Conservation (phyloP, 495 filamentous ascomycete species). For the Parachaetomium inaequale region DNA sequence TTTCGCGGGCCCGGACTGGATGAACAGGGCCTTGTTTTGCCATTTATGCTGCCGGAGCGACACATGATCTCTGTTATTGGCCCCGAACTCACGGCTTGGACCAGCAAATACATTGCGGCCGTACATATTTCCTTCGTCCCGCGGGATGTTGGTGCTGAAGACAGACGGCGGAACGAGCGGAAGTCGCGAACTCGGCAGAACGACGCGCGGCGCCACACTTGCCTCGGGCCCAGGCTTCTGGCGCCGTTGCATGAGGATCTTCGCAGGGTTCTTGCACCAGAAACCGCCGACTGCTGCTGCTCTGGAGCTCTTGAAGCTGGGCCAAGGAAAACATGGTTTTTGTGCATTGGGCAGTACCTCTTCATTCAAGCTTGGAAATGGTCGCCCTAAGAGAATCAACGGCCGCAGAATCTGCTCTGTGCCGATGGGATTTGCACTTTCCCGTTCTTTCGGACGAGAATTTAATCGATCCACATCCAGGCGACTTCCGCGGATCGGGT, state of each 20-base stretch:
- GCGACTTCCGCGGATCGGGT: too few relatives aligned
- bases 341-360: not conserved
- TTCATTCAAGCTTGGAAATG: too few relatives aligned
- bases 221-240: slow-evolving; percentile 1
- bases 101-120: not conserved
- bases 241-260: slow-evolving; percentile 18
- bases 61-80: not conserved
- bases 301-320: not conserved
- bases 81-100: not conserved
- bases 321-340: not conserved
- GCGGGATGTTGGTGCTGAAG: too few relatives aligned
- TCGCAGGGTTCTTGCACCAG: slow-evolving; percentile 4
- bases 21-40: not conserved
- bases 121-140: too few relatives aligned
- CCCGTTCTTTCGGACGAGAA: too few relatives aligned
- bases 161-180: not conserved
- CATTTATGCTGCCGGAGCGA: not conserved
- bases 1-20: not conserved
- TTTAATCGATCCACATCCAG: too few relatives aligned
- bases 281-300: not conserved
- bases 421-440: too few relatives aligned
- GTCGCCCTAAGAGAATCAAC: too few relatives aligned
- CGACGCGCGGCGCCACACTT: not conserved
- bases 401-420: too few relatives aligned
- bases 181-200: not conserved